phyloP scores from a whole-genome alignment of 495 filamentous ascomycete genomes.

The Annulohypoxylon stygium region DNA sequence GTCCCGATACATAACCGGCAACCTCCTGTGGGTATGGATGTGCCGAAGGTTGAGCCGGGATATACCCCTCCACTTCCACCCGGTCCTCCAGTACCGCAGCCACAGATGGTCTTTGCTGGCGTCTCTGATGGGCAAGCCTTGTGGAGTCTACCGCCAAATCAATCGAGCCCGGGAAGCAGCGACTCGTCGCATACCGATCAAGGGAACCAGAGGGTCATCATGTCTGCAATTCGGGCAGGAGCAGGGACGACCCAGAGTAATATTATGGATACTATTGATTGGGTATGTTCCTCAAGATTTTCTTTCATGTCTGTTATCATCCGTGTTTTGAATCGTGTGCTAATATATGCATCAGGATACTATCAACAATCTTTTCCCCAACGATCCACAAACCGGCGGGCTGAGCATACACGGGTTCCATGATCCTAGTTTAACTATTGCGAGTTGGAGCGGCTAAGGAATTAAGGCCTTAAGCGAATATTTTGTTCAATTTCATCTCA shows the following conservation, averaged over 20 bases:
- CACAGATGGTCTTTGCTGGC: slow-evolving; percentile 59
- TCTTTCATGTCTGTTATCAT: background rate
- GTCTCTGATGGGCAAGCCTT: slow-evolving; percentile 61
- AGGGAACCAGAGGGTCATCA: slow-evolving; percentile 7
- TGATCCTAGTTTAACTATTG: slow-evolving; percentile 48
- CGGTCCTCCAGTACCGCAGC: slow-evolving; percentile 34
- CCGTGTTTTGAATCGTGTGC: background rate
- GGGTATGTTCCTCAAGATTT: slow-evolving; percentile 46
- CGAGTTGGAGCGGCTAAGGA: slow-evolving; percentile 39
- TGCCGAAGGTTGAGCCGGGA: slow-evolving; percentile 36
- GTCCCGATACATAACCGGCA: slow-evolving; percentile 19
- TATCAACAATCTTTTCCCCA: slow-evolving; percentile 54
- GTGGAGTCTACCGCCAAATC: slow-evolving; percentile 58
- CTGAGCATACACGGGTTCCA: slow-evolving; percentile 52
- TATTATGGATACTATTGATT: slow-evolving; percentile 55
- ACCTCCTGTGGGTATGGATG: slow-evolving; percentile 10
- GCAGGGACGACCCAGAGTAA: slow-evolving; percentile 28
- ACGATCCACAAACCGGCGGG: slow-evolving; percentile 55
- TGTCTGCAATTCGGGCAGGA: slow-evolving; percentile 22
- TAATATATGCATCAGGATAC: slow-evolving; percentile 44
- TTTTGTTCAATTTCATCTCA: slow-evolving; percentile 15
- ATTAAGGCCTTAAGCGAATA: background rate
- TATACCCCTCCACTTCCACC: slow-evolving; percentile 38
- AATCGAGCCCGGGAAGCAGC: slow-evolving; percentile 55
- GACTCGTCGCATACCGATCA: slow-evolving; percentile 48